Percentiles rank a stretch among this genome's conserved stretches.
Evolutionary conservation across 139 green algal genomes (phyloP).

Genomic region (Picochlorum sp.): DNA sequence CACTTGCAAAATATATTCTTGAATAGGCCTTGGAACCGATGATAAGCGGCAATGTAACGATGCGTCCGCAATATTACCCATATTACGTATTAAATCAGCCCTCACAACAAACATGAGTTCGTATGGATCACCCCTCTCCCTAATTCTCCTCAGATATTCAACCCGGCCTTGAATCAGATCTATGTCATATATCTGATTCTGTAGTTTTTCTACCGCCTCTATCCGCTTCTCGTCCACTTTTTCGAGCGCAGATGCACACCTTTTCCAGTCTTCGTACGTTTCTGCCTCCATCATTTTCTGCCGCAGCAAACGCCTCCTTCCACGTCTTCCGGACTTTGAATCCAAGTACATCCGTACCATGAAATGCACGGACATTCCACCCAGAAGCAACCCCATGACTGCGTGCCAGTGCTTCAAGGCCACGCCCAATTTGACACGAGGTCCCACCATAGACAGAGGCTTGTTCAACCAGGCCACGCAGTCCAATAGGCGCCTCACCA

Average conservation of each 20-base stretch:
- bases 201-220: slow-evolving; percentile 16
- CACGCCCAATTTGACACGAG: not conserved
- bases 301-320: not conserved
- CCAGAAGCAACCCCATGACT: not conserved
- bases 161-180: slow-evolving; percentile 61
- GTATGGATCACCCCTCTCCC: slow-evolving; percentile 22
- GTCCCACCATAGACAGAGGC: not conserved
- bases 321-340: not conserved
- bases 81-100: slow-evolving; percentile 85
- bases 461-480: slow-evolving; percentile 19
- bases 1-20: slow-evolving; percentile 49
- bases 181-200: slow-evolving; percentile 65
- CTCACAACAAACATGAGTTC: slow-evolving; percentile 68
- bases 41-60: slow-evolving; percentile 50
- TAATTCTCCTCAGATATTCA: slow-evolving; percentile 44
- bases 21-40: slow-evolving; percentile 68
- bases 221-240: slow-evolving; percentile 6
- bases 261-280: not conserved
- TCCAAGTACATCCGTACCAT: slow-evolving; percentile 4
- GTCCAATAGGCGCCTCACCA: slow-evolving; percentile 2
- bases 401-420: slow-evolving; percentile 17
- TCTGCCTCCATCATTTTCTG: not conserved
- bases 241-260: not conserved
- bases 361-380: slow-evolving; percentile 9
- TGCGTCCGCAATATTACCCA: slow-evolving; percentile 76